A percentile compares a stretch with the other conserved stretches of the same genome.
Evolutionary conservation across 306 rosid genomes (phyloP).

Genomic region (Quercus wislizeni): DNA sequence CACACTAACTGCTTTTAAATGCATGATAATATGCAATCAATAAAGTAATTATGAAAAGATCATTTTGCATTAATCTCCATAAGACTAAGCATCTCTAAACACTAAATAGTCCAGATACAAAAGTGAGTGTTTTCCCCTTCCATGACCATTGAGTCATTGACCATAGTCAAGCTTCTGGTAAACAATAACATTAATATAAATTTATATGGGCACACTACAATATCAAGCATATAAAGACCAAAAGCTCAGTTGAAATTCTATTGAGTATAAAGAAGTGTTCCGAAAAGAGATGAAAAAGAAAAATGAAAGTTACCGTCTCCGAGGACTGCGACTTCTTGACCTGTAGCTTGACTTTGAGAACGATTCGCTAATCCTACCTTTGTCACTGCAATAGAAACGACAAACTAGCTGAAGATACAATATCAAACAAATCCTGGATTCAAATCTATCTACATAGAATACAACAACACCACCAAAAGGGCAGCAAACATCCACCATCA

Average conservation of each 20-base stretch:
- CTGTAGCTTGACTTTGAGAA: conserved; percentile 43
- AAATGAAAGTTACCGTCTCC: conserved; percentile 41
- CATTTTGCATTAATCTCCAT: not conserved
- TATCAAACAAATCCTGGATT: not conserved
- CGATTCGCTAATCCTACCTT: conserved; percentile 72
- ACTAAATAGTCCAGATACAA: not conserved
- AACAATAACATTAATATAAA: not conserved
- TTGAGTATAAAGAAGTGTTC: too few relatives aligned
- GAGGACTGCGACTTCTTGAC: conserved; percentile 89
- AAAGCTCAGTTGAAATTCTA: not conserved
- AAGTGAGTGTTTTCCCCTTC: not conserved
- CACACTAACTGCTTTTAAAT: not conserved
- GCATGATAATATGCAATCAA: too few relatives aligned
- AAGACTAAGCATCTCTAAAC: not conserved
- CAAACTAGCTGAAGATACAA: not conserved
- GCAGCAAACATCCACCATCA: not conserved
- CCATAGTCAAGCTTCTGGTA: not conserved
- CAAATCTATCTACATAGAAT: not conserved
- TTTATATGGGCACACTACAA: not conserved
- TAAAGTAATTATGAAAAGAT: not conserved
- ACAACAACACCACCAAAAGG: too few relatives aligned
- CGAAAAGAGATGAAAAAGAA: not conserved
- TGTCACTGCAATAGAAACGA: conserved; percentile 48
- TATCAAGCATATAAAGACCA: not conserved
- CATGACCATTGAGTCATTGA: not conserved